Evolutionary conservation across 495 filamentous ascomycete genomes (phyloP), one percentile per base, ranked within the genome.

Genomic region (Neurospora sp.): DNA sequence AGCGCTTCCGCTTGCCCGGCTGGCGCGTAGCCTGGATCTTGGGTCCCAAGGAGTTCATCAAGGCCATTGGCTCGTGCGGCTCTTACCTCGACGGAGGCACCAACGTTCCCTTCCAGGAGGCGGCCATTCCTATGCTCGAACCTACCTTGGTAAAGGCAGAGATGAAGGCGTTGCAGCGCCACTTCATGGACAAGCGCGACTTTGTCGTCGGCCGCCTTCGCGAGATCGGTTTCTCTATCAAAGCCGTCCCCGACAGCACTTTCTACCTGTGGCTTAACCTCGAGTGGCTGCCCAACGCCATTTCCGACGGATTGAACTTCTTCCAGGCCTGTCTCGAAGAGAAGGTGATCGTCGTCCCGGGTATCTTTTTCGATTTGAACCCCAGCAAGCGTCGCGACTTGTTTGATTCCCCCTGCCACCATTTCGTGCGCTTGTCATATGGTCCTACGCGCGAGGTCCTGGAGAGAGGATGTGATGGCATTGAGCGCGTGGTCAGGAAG

Each of bases 21-120:
- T 98, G 95, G 94, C 92, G 95, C 75, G 94, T 98, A 68, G 94
- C 94, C 10, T 97, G 95, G 95, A 91, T 98, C 74, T 81, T 98
- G 69, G 95, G 95, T 2, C 95, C 95, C 69, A 97, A 97, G 84
- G 95, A 97, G 72, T 98, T 97, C 84, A 92, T 98, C 84, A 91
- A 92, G 79, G 94, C 95, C 27, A 93, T 98, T 74, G 93, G 93
- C 72, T 94, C 91, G 42, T 96, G 94, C 76, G 95, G 95, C 40
- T 93, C 90, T 3, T 98, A 97, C 84, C 90, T 98, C n/a, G 95
- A 98, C 77, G 95, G 95, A 72, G 95, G 94, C 73, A 92, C 93
- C 78, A 97, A 97, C 79, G 94, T 92, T 5, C 94, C 94, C 31
- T 97, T 98, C 88, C 95, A 98, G 81, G 91, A 97, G 80, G 94